These are phyloP conservation scores for Amesomyces nigricolor DNA, from an alignment of 2,329 filamentous ascomycete genomes.

Conservation along the genomic window DNA sequence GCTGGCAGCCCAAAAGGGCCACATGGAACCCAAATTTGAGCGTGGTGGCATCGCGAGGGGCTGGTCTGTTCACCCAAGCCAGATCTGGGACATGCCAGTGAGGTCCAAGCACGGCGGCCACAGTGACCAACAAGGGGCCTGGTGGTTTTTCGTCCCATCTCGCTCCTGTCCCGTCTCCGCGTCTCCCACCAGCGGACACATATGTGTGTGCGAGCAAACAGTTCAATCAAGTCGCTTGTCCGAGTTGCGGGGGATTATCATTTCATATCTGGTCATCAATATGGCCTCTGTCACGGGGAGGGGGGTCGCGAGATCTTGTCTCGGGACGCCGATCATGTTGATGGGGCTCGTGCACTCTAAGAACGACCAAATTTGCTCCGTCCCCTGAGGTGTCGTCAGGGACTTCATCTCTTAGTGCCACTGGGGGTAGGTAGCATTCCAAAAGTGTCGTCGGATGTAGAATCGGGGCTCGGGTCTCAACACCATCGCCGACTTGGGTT, in stretches of 20 bases:
- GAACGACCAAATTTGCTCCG: background rate
- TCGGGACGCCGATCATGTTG: background rate
- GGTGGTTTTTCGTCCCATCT: constrained; percentile 9
- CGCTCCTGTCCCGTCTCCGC: background rate
- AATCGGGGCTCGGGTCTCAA: too few species aligned
- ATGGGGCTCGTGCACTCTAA: background rate
- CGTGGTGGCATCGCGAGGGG: background rate
- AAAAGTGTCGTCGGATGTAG: too few species aligned
- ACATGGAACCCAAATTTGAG: constrained; percentile 2
- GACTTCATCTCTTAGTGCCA: background rate
- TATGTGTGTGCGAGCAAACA: background rate
- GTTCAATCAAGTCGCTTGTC: background rate
- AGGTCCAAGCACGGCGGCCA: constrained; percentile 7
- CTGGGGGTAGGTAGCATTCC: too few species aligned
- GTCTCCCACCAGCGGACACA: background rate
- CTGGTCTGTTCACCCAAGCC: background rate
- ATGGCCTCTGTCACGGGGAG: too few species aligned
- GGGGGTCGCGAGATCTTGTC: background rate
- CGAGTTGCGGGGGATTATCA: background rate
- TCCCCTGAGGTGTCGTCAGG: background rate
- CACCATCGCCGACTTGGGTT: too few species aligned
- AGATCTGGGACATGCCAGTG: background rate
- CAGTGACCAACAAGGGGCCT: constrained; percentile 1
- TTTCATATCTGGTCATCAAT: background rate
- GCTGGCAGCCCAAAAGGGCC: background rate